Conservation (phyloP, 2,329 filamentous ascomycete species). For the Coleophoma crateriformis region DNA sequence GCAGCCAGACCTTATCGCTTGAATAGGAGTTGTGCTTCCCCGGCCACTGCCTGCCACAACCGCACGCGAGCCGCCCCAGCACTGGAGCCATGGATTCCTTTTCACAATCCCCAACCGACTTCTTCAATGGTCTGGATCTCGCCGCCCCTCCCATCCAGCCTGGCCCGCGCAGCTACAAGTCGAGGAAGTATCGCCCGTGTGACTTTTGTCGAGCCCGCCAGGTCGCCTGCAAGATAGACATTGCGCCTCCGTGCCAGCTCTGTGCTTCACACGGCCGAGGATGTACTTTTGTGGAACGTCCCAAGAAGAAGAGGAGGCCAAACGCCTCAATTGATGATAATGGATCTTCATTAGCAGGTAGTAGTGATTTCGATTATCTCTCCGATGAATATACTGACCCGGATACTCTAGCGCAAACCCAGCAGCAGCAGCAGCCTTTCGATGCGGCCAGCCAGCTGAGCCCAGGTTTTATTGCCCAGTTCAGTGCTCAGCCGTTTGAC, state of each 20-base stretch:
- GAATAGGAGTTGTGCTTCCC: no score
- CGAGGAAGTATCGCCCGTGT: slow-evolving; percentile 32
- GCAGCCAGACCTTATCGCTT: no score
- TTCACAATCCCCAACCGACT: slow-evolving; percentile 17
- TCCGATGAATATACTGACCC: slow-evolving; percentile 7
- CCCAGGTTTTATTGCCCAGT: slow-evolving; percentile 21
- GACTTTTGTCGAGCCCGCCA: slow-evolving; percentile 40
- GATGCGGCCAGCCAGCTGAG: slow-evolving; percentile 19
- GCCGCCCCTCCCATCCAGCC: slow-evolving; percentile 14
- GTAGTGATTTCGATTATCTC: no score
- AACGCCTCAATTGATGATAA: slow-evolving; percentile 7
- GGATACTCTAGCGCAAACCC: slow-evolving; percentile 7
- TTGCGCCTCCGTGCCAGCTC: slow-evolving; percentile 34
- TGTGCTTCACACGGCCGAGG: slow-evolving; percentile 35
- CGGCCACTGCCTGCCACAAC: neutral
- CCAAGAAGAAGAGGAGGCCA: slow-evolving; percentile 26
- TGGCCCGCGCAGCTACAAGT: slow-evolving; percentile 26
- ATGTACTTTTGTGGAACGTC: slow-evolving; percentile 38
- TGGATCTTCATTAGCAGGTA: neutral
- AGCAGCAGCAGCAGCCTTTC: slow-evolving; percentile 14
- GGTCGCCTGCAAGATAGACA: slow-evolving; percentile 37
- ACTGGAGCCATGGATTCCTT: neutral
- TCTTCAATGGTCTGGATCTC: slow-evolving; percentile 20
- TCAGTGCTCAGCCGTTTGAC: slow-evolving; percentile 19
- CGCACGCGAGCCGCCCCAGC: no score